These are phyloP conservation scores for Magnaporthales sp. DNA, from an alignment of 2,329 filamentous ascomycete genomes.

Conservation along the genomic window DNA sequence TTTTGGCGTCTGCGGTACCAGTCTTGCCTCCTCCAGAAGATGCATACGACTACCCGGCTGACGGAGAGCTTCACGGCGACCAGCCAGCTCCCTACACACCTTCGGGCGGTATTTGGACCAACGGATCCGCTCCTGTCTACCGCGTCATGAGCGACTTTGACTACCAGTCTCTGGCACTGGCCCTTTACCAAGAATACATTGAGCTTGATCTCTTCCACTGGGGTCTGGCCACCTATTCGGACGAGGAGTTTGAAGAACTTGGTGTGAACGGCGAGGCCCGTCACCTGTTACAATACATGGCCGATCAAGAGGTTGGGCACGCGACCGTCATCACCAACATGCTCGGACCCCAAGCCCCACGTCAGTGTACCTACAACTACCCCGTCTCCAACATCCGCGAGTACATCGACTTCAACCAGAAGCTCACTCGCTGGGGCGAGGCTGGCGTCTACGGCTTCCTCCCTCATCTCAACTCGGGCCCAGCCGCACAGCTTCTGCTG, in stretches of 20 bases:
- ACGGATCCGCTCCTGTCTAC: constrained; percentile 68
- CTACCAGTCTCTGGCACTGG: constrained; percentile 67
- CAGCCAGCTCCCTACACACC: constrained; percentile 67
- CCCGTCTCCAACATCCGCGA: constrained; percentile 66
- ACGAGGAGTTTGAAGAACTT: constrained; percentile 58
- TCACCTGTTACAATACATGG: constrained; percentile 67
- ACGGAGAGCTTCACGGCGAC: constrained; percentile 59
- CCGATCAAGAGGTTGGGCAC: constrained; percentile 67
- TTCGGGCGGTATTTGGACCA: constrained; percentile 65
- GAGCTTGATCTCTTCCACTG: constrained; percentile 78
- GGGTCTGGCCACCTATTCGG: constrained; percentile 60
- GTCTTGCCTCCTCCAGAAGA: constrained; percentile 48
- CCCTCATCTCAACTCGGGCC: constrained; percentile 66
- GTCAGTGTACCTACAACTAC: constrained; percentile 76
- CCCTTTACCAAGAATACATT: constrained; percentile 76
- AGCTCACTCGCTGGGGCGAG: constrained; percentile 75
- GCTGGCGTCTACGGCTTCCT: constrained; percentile 75
- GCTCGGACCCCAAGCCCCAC: constrained; percentile 60
- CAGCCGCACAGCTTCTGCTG: constrained; percentile 62
- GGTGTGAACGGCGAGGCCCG: constrained; percentile 63
- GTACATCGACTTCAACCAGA: constrained; percentile 77
- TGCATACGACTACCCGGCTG: constrained; percentile 61
- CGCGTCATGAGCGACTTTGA: constrained; percentile 75
- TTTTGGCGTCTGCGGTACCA: constrained; percentile 49
- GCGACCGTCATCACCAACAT: constrained; percentile 71